Percentiles rank a stretch among this genome's conserved stretches.
Conservation (phyloP, 176 grass and related monocot species). For the Sorghum bicolor region DNA sequence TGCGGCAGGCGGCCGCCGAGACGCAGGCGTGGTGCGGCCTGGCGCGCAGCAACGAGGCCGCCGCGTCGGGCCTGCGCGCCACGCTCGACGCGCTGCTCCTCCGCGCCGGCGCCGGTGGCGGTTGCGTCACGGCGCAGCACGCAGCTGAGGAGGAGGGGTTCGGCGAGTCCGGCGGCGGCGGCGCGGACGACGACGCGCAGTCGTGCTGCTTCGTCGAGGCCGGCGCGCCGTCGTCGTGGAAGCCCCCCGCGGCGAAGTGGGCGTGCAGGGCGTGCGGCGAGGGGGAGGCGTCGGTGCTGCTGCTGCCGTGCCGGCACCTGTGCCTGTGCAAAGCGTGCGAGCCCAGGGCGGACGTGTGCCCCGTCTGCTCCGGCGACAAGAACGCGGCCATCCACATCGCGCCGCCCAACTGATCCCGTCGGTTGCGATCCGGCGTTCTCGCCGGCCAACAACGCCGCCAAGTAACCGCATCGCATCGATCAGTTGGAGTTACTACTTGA, state of each 20-base stretch:
- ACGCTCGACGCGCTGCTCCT: slow-evolving; percentile 50
- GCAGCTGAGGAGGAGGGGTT: slow-evolving; percentile 28
- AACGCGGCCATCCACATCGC: slow-evolving; percentile 45
- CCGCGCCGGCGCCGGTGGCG: neutral
- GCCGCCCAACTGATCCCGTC: neutral
- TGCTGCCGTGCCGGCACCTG: slow-evolving; percentile 69
- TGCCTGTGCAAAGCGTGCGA: slow-evolving; percentile 71
- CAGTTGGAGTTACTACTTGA: too few species aligned
- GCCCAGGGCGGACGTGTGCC: slow-evolving; percentile 26
- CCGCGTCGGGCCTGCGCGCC: slow-evolving; percentile 32
- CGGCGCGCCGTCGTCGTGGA: too few species aligned
- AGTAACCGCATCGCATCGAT: too few species aligned
- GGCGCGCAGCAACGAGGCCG: slow-evolving; percentile 51
- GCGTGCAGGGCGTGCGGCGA: slow-evolving; percentile 41
- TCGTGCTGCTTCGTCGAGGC: slow-evolving; percentile 21
- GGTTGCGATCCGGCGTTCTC: too few species aligned
- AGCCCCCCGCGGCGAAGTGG: neutral
- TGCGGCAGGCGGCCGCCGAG: slow-evolving; percentile 45
- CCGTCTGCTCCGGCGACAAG: slow-evolving; percentile 45
- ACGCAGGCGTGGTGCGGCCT: slow-evolving; percentile 48
- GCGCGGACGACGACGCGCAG: slow-evolving; percentile 33
- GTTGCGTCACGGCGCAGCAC: neutral
- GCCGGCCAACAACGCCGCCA: too few species aligned
- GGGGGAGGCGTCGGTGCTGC: slow-evolving; percentile 39
- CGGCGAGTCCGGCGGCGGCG: slow-evolving; percentile 43